Base-by-base conservation (phyloP, 2,329 filamentous ascomycete genomes). In the Boeremia exigua region DNA sequence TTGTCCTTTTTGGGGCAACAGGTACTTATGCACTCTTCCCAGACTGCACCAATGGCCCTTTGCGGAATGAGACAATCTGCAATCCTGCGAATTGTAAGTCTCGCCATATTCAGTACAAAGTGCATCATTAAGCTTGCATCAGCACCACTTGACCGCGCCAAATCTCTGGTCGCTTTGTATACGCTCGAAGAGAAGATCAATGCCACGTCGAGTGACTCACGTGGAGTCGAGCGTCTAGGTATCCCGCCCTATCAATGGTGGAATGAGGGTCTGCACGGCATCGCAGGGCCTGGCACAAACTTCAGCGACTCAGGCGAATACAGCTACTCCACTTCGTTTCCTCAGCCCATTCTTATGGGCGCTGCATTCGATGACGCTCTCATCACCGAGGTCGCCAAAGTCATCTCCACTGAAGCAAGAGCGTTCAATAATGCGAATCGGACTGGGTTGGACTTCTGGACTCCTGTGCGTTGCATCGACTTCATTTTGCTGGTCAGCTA, bases 361-460 rank as follows among this genome's bases (percentile, higher is more conserved):
- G 85, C 87, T 0, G 82, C 86, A 0, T 86, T 90, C 61, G 86
- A 90, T 58, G 85, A 88, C 61, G 80, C 81, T 0, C 73, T 90
- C 37, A 84, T 90, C 60, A 73, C 80, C 15, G 75, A 80, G 6
- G 82, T 90, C 4, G 87, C 82, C 2, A 78, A 72, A 3, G 80
- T 86, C 4, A 80, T 86, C 33, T 77, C 76, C 3, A 89, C 81
- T 0, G 87, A 90, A 68, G 85, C 84, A 1, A 80, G 88, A 44
- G 87, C 87, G 0, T 90, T 88, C 69, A 86, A 80, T 68, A 90
- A 90, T 61, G 80, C 73, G 8, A 84, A 83, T 46, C 46, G 54
- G 10, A 52, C 54, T 5, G 54, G 48, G 15, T 27, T 52, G 10
- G 48, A 51, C 7, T 52, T 48, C 17, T 52, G 48, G 54, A 51